Conservation (phyloP, 164 flowering plant genomes). For the Brasenia schreberi region DNA sequence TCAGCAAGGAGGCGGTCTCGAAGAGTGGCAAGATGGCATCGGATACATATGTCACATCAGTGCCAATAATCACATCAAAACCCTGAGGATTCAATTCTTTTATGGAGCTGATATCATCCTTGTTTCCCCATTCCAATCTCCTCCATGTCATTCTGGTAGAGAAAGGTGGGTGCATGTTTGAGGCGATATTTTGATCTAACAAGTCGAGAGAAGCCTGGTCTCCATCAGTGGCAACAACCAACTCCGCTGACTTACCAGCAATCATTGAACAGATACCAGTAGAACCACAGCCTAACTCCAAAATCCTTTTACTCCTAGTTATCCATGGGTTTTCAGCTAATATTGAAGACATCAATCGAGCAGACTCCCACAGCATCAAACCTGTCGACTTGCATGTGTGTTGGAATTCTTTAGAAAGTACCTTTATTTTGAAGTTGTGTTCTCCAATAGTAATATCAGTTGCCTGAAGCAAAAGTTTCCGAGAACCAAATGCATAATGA, state of each 20-base stretch:
- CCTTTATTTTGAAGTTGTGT: slow-evolving; percentile 41
- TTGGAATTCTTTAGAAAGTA: slow-evolving; percentile 61
- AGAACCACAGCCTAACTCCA: slow-evolving; percentile 87
- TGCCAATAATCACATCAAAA: slow-evolving; percentile 76
- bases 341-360: slow-evolving; percentile 74
- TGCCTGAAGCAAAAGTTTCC: slow-evolving; percentile 20
- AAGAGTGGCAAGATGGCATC: slow-evolving; percentile 70
- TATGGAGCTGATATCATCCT: slow-evolving; percentile 35
- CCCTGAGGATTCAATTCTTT: slow-evolving; percentile 32
- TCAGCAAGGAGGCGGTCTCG: slow-evolving; percentile 56
- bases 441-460: slow-evolving; percentile 33
- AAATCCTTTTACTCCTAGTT: slow-evolving; percentile 53
- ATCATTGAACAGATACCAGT: slow-evolving; percentile 85
- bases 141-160: slow-evolving; percentile 22
- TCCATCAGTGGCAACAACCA: slow-evolving; percentile 82
- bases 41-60: slow-evolving; percentile 69
- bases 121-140: slow-evolving; percentile 82
- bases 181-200: slow-evolving; percentile 39
- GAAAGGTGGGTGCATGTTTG: slow-evolving; percentile 30
- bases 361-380: slow-evolving; percentile 95
- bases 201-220: slow-evolving; percentile 55
- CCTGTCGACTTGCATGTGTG: slow-evolving; percentile 98
- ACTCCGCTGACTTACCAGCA: slow-evolving; percentile 50
- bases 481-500: too few species aligned
- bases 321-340: slow-evolving; percentile 60